phyloP scores from a whole-genome alignment of 2,329 filamentous ascomycete species.

The Cryphonectria naterciae region DNA sequence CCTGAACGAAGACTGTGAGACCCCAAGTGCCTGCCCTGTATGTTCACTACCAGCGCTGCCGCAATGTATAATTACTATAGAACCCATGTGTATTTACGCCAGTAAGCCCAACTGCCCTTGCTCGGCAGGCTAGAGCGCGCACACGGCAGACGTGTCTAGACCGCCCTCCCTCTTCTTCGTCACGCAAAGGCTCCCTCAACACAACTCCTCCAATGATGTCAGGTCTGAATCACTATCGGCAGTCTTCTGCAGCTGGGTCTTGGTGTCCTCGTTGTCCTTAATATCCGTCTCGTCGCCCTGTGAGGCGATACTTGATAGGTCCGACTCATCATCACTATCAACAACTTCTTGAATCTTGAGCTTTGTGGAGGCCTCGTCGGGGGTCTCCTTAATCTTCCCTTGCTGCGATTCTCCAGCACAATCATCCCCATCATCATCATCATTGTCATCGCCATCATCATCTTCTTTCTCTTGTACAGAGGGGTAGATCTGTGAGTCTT shows the following conservation, averaged over 20 bases:
- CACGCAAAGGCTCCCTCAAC: not conserved
- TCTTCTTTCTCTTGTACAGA: not conserved
- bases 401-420: constrained; percentile 31
- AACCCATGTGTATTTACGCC: not conserved
- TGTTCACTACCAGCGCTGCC: not conserved
- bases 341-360: constrained; percentile 17
- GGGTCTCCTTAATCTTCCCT: constrained; percentile 32
- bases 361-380: constrained; percentile 8
- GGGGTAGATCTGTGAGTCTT: constrained; percentile 46
- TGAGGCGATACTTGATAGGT: constrained; percentile 10
- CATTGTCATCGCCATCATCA: constrained; percentile 31
- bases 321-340: constrained; percentile 17
- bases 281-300: not conserved
- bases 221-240: constrained; percentile 25
- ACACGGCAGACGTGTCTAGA: not conserved
- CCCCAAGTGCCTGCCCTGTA: not conserved
- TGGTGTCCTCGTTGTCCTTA: not conserved
- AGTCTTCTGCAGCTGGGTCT: constrained; percentile 3
- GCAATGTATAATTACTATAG: not conserved
- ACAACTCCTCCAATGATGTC: constrained; percentile 5
- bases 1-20: not conserved
- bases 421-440: constrained; percentile 28
- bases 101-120: not conserved
- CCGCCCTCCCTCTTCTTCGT: not conserved
- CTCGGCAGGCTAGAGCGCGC: not conserved